phyloP scores from a whole-genome alignment of 257 asterid species.

The Dorcoceras hygrometricum region DNA sequence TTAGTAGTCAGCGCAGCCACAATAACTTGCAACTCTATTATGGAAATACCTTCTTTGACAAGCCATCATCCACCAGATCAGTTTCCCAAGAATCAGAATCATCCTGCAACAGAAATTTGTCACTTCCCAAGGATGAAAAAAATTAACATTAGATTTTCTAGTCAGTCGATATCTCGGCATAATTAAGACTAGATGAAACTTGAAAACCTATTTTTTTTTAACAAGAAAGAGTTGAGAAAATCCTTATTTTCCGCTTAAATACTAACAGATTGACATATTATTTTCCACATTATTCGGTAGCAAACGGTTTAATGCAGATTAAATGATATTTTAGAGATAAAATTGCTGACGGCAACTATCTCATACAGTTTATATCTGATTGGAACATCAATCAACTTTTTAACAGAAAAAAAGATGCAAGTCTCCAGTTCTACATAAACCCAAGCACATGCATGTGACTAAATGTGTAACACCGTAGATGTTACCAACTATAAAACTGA shows the following conservation, averaged over 20 bases:
- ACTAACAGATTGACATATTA: not conserved
- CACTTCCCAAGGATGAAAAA: constrained; percentile 6
- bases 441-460: constrained; percentile 7
- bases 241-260: constrained; percentile 1
- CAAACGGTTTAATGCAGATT: constrained; percentile 3
- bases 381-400: constrained; percentile 8
- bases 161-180: constrained; percentile 20
- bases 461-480: not conserved
- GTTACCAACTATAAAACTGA: not conserved
- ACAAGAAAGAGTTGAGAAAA: constrained; percentile 8
- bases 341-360: not conserved
- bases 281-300: constrained; percentile 19
- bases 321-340: constrained; percentile 7
- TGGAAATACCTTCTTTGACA: constrained; percentile 52
- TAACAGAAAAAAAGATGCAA: constrained; percentile 5
- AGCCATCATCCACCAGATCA: constrained; percentile 42
- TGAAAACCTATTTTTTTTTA: not conserved
- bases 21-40: constrained; percentile 20
- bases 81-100: constrained; percentile 84
- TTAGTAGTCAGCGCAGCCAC: constrained; percentile 4
- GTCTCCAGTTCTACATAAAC: constrained; percentile 10
- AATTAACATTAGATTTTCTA: constrained; percentile 1
- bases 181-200: constrained; percentile 1
- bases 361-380: not conserved
- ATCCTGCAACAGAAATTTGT: constrained; percentile 51